Evolutionary conservation across 305 asterid species (phyloP), one percentile per base, ranked within the genome.

Genomic region (Lippia alba): DNA sequence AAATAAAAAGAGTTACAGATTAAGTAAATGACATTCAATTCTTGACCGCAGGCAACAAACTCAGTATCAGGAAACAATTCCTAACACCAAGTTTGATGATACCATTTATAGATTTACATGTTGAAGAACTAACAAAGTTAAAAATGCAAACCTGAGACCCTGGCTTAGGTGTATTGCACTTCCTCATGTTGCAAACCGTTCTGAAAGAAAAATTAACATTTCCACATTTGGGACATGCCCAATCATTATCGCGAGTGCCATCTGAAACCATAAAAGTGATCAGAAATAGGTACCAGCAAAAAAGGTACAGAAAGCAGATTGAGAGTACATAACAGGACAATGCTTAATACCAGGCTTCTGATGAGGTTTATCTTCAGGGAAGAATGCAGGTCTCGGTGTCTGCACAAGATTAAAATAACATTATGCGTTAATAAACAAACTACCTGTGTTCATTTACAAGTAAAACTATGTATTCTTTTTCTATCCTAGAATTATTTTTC

Each of bases 161-260:
- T 73, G 97, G 96, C 84, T 91, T 91, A n/a, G 97, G 92, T 4
- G 97, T 91, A 72, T 87, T 84, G 88, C 97, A 89, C 75, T 89
- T 91, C 84, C 97, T 89, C 97, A 91, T 89, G 86, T 91, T 91
- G 79, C 97, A 91, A 58, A 87, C 89, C 5, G 82, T 81, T 80
- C 96, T 86, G 65, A 89, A 91, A 30, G 96, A 87, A 72, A 87
- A 91, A 72, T 89, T 89, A 72, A 91, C 89, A 63, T 91, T 91
- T 39, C 96, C 96, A 78, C 98, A 92, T 76, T 92, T 87, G 33
- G 98, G 98, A 78, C 98, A 92, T 39, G 80, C 79, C 98, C 96
- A 92, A 76, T 92, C 97, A 72, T 85, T 88, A 80, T 88, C 97
- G 56, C 96, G 94, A 54, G 89, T 76, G 80, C 87, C 98, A 78